Base-by-base conservation (phyloP, 129 eudicot genomes). In the Dittrichia graveolens region DNA sequence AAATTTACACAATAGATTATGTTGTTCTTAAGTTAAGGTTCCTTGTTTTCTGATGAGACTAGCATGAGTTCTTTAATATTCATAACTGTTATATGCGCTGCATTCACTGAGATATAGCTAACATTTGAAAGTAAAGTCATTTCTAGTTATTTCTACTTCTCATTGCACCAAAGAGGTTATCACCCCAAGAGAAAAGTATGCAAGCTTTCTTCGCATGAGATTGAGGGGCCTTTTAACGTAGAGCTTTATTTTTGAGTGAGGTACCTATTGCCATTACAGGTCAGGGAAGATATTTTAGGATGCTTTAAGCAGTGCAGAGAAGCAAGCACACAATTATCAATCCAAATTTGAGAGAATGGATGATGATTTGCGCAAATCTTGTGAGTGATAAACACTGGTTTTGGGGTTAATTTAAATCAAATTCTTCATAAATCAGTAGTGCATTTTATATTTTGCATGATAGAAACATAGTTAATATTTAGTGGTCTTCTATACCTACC, bases 301-400 rank as follows among this genome's bases (percentile, higher is more conserved):
- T 81, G 92, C 96, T 38, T 83, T 87, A 64, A 81, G 87, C 76
- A 88, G 85, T 78, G 92, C 92, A 79, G 99, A 94, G 84, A 94
- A 90, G 84, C 85, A 86, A 73, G 87, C 84, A 0, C 90, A 74
- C 69, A 96, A 90, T 55, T 85, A 80, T 57, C 77, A 84, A 75
- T 83, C 91, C 44, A 86, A 90, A 71, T 47, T 90, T 41, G 87
- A 86, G 86, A 74, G 89, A 14, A 60, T 86, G 58, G 76, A 59
- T 67, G 86, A 74, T 52, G 85, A 88, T 56, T 82, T 87, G 45
- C 62, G 66, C 57, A 94, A 88, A 86, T 80, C 93, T 45, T 97
- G 97, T 94, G 79, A 44, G 84, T 35, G n/a, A 69, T n/a, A n/a
- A n/a, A n/a, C n/a, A n/a, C n/a, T n/a, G n/a, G 9, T 18, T 54